Percentiles rank a stretch among this genome's conserved stretches.
Evolutionary conservation across 73 alveolate species (phyloP).

Genomic region (Breviolum minutum): DNA sequence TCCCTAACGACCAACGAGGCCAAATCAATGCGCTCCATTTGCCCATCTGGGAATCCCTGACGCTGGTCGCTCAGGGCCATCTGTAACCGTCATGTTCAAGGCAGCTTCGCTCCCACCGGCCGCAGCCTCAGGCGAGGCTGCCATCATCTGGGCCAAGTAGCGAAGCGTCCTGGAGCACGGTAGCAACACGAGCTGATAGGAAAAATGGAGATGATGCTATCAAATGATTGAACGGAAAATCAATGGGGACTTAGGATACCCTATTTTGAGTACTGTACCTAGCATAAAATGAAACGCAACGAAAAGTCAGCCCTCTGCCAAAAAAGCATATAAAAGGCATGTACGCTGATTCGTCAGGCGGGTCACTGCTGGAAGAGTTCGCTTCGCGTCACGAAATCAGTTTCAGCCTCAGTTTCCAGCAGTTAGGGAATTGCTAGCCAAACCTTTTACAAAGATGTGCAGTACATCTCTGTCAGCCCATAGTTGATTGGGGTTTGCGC

Average conservation of each 20-base stretch:
- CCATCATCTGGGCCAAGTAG: slow-evolving; percentile 51
- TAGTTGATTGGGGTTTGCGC: too few species aligned
- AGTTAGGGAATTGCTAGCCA: too few species aligned
- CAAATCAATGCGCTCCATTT: not conserved
- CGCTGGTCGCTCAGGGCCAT: slow-evolving; percentile 83
- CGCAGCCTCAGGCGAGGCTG: slow-evolving; percentile 37
- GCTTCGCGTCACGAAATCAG: slow-evolving; percentile 90
- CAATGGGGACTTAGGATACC: too few species aligned
- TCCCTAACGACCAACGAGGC: not conserved
- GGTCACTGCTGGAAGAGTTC: slow-evolving; percentile 64
- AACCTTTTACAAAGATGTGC: too few species aligned
- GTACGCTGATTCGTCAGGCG: not conserved
- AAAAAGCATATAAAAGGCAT: too few species aligned
- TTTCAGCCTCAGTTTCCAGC: slow-evolving; percentile 31
- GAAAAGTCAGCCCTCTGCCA: too few species aligned
- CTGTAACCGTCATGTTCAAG: slow-evolving; percentile 31
- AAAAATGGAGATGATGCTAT: too few species aligned
- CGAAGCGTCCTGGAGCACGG: slow-evolving; percentile 38
- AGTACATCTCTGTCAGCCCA: too few species aligned
- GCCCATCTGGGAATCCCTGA: not conserved
- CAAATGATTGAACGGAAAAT: too few species aligned
- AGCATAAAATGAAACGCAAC: too few species aligned
- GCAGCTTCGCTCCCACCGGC: slow-evolving; percentile 47
- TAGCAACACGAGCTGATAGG: too few species aligned
- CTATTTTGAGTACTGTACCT: too few species aligned